These are phyloP conservation scores for Arthrocladium fulminans DNA, from an alignment of 2,329 filamentous ascomycete genomes.

Conservation along the genomic window DNA sequence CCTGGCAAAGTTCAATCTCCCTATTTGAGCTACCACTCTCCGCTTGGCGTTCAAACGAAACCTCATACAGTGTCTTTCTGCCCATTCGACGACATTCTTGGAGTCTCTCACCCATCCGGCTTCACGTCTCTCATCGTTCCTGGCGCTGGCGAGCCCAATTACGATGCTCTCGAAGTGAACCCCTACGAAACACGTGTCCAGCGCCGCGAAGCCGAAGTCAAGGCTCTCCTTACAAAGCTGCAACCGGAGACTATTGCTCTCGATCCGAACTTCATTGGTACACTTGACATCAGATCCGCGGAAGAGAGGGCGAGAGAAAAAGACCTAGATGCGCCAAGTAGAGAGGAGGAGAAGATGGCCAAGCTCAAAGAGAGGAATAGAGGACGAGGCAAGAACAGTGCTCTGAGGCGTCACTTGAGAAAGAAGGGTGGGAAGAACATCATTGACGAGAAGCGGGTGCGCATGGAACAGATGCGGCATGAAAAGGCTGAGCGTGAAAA, in stretches of 20 bases:
- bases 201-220: constrained; percentile 85
- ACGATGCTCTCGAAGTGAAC: constrained; percentile 85
- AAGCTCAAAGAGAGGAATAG: constrained; percentile 46
- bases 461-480: constrained; percentile 72
- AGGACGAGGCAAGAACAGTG: constrained; percentile 81
- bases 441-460: constrained; percentile 87
- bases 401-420: constrained; percentile 74
- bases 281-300: constrained; percentile 70
- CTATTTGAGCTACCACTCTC: constrained; percentile 80
- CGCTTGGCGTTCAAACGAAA: constrained; percentile 63
- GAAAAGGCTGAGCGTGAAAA: constrained; percentile 59
- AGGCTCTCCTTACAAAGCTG: constrained; percentile 82
- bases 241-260: constrained; percentile 95
- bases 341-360: constrained; percentile 44
- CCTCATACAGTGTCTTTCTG: constrained; percentile 76
- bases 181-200: constrained; percentile 92
- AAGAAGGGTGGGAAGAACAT: constrained; percentile 92
- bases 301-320: constrained; percentile 67
- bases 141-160: constrained; percentile 94
- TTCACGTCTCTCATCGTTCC: constrained; percentile 87
- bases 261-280: constrained; percentile 85
- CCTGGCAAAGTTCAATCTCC: constrained; percentile 74
- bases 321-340: constrained; percentile 61
- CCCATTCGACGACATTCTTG: constrained; percentile 87
- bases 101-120: constrained; percentile 71